These are phyloP conservation scores for Suillus placidus DNA, from an alignment of 768 basidiomycete species.

Conservation along the genomic window DNA sequence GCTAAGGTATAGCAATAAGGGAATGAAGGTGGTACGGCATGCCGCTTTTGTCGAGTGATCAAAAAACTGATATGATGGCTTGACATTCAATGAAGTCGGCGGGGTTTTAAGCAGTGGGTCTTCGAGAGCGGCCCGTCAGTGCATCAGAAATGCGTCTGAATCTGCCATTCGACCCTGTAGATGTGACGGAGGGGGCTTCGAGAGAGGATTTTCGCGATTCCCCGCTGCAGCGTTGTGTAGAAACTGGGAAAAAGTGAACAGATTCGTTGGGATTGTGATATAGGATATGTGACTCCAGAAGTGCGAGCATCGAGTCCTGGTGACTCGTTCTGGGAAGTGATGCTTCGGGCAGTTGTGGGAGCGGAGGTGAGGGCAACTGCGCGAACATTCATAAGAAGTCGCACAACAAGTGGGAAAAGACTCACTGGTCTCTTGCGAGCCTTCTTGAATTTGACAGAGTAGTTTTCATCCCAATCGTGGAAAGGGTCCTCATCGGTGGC, in stretches of 20 bases:
- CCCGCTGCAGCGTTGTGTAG: conserved; percentile 35
- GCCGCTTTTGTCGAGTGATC: conserved; percentile 12
- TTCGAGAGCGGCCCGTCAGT: conserved; percentile 25
- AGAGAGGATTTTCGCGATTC: conserved; percentile 29
- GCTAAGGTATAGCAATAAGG: neutral
- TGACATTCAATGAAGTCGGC: neutral
- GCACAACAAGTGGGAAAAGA: conserved; percentile 4
- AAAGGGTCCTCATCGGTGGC: conserved; percentile 39
- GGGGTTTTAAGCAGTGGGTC: conserved; percentile 21
- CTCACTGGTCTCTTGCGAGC: conserved; percentile 25
- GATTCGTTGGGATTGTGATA: conserved; percentile 31
- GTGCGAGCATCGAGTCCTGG: conserved; percentile 35
- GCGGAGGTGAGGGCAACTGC: conserved; percentile 30
- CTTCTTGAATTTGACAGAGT: conserved; percentile 27
- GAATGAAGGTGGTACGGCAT: neutral
- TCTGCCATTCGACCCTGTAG: conserved; percentile 26
- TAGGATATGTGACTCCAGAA: conserved; percentile 33
- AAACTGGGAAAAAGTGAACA: conserved; percentile 38
- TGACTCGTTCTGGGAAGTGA: conserved; percentile 27
- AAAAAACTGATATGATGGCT: neutral
- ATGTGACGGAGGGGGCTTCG: conserved; percentile 33
- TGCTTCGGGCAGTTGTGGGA: conserved; percentile 25
- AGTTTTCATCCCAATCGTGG: conserved; percentile 39
- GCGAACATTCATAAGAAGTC: conserved; percentile 9
- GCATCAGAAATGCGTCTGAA: conserved; percentile 23